phyloP scores from a whole-genome alignment of 2,329 filamentous ascomycete species.

The Ustulina deusta region DNA sequence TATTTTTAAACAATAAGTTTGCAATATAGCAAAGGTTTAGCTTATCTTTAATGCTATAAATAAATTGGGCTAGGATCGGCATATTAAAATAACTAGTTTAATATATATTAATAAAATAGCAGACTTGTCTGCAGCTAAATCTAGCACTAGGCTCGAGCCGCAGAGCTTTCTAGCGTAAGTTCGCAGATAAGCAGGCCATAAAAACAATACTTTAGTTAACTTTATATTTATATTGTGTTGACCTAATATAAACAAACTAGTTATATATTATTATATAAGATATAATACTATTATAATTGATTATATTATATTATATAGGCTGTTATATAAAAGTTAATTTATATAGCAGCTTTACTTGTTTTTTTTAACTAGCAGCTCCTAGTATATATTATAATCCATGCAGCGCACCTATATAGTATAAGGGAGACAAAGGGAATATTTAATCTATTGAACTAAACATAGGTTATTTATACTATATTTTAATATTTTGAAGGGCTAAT shows the following conservation, averaged over 20 bases:
- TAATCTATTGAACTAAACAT: too few relatives aligned
- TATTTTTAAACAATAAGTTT: not conserved
- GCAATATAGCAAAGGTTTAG: not conserved
- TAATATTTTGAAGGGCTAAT: not conserved
- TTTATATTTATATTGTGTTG: not conserved
- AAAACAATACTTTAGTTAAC: not conserved
- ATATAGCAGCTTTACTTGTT: not conserved
- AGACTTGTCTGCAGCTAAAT: not conserved
- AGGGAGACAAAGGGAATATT: too few relatives aligned
- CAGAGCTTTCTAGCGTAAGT: not conserved
- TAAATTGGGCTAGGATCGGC: not conserved
- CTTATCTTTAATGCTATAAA: not conserved
- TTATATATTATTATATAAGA: too few relatives aligned
- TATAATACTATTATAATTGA: not conserved
- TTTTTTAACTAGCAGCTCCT: constrained; percentile 5
- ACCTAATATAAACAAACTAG: too few relatives aligned
- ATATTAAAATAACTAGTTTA: not conserved
- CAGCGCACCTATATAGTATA: not conserved
- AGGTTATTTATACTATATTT: not conserved
- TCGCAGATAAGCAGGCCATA: not conserved
- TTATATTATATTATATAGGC: not conserved
- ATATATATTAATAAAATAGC: constrained; percentile 5
- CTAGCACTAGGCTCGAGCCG: not conserved
- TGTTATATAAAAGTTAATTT: not conserved
- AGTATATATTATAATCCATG: not conserved